These are phyloP conservation scores for Penicillium palitans DNA, from an alignment of 2,329 filamentous ascomycete species.

Conservation along the genomic window DNA sequence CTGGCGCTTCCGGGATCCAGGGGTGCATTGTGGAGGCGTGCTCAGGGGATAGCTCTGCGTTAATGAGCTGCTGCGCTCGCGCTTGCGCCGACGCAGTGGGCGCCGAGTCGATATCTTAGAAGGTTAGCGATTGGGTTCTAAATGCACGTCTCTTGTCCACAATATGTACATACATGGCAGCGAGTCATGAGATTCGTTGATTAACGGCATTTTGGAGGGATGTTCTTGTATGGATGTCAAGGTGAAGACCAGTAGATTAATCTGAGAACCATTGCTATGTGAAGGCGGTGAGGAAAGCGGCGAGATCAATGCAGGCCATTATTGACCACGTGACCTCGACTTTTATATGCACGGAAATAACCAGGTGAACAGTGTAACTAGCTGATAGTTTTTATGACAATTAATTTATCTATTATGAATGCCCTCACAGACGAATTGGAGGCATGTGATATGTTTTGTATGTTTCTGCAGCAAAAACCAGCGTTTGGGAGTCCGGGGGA, in stretches of 20 bases:
- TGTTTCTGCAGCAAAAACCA: neutral
- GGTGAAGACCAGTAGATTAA: slow-evolving; percentile 3
- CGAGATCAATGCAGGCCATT: neutral
- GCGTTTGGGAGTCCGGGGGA: neutral
- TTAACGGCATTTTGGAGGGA: slow-evolving; percentile 60
- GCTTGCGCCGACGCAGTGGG: slow-evolving; percentile 62
- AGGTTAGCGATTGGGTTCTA: slow-evolving; percentile 13
- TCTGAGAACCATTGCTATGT: slow-evolving; percentile 3
- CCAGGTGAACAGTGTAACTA: neutral
- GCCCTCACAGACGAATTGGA: neutral
- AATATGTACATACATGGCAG: slow-evolving; percentile 64
- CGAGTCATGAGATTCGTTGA: slow-evolving; percentile 72
- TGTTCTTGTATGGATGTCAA: neutral
- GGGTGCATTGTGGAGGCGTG: slow-evolving; percentile 56
- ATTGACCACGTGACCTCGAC: slow-evolving; percentile 4
- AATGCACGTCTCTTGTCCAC: slow-evolving; percentile 28
- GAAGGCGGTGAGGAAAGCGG: slow-evolving; percentile 3
- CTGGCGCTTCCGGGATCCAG: slow-evolving; percentile 55
- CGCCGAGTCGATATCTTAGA: slow-evolving; percentile 74
- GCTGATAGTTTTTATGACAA: neutral
- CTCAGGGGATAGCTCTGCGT: slow-evolving; percentile 60
- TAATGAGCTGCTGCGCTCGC: slow-evolving; percentile 69
- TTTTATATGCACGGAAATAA: neutral
- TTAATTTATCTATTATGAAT: neutral
- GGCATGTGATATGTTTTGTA: neutral